These are phyloP conservation scores for Ogataea hybrid DNA, from an alignment of 1,139 yeast genomes.

Conservation along the genomic window DNA sequence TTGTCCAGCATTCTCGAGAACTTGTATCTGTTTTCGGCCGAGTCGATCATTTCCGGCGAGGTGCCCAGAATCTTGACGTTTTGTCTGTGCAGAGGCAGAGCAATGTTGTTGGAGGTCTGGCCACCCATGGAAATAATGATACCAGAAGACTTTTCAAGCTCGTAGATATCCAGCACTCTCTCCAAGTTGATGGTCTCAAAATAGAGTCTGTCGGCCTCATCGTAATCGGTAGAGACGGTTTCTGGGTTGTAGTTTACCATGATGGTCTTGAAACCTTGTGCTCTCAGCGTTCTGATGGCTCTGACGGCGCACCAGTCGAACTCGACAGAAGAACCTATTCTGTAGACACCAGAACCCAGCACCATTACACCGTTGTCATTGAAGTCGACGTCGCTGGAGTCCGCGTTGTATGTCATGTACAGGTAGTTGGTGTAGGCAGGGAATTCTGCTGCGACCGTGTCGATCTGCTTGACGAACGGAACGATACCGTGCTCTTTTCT, in stretches of 20 bases:
- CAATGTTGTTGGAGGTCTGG: conserved; percentile 96
- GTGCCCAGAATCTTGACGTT: conserved; percentile 96
- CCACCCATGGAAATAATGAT: conserved; percentile 99
- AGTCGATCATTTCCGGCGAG: conserved; percentile 97
- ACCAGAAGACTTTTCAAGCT: conserved; percentile 87
- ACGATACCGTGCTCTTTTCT: conserved; percentile 86
- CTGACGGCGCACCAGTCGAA: conserved; percentile 99
- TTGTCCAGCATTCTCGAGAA: conserved; percentile 96
- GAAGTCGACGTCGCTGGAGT: conserved; percentile 78
- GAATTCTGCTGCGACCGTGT: conserved; percentile 98
- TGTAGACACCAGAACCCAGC: conserved; percentile 96
- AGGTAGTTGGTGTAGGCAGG: conserved; percentile 96
- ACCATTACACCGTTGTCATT: conserved; percentile 93
- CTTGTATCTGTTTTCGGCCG: conserved; percentile 97
- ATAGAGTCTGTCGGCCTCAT: conserved; percentile 96
- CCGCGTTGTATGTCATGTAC: conserved; percentile 94
- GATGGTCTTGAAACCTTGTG: conserved; percentile 83
- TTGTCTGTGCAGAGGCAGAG: conserved; percentile 89
- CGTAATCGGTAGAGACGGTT: conserved; percentile 97
- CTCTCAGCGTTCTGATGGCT: conserved; percentile 92
- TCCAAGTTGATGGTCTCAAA: conserved; percentile 95
- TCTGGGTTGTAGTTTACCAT: conserved; percentile 99
- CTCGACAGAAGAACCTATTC: conserved; percentile 98
- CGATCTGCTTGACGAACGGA: conserved; percentile 96
- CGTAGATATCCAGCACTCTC: conserved; percentile 94